Evolutionary conservation across 164 flowering plant species (phyloP).

Genomic region (Euptelea pleiosperma): DNA sequence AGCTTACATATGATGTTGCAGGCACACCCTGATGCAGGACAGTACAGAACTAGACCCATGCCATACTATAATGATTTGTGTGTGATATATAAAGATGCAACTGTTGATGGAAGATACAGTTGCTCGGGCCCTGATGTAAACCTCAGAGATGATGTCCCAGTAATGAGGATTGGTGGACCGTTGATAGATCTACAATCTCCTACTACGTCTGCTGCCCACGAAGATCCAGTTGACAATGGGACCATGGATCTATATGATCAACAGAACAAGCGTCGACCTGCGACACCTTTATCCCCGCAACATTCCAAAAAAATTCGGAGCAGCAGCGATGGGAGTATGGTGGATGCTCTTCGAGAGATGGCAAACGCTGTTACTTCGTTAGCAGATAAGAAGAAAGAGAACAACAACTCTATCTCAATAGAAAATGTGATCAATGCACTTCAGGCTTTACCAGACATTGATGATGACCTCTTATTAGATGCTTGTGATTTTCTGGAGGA

Average conservation of each 20-base stretch:
- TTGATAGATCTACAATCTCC: slow-evolving; percentile 19
- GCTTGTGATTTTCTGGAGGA: slow-evolving; percentile 65
- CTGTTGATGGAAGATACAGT: slow-evolving; percentile 26
- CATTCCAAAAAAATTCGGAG: slow-evolving; percentile 12
- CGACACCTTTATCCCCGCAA: slow-evolving; percentile 8
- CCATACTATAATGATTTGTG: slow-evolving; percentile 57
- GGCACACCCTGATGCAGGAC: slow-evolving; percentile 58
- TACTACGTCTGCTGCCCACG: slow-evolving; percentile 16
- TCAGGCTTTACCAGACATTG: slow-evolving; percentile 56
- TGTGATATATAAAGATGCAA: slow-evolving; percentile 35
- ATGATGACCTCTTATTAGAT: slow-evolving; percentile 59
- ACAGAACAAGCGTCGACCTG: slow-evolving; percentile 23
- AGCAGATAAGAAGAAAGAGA: slow-evolving; percentile 25
- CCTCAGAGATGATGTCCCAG: slow-evolving; percentile 13
- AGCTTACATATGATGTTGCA: slow-evolving; percentile 22
- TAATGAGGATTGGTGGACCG: not conserved
- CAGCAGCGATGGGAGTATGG: slow-evolving; percentile 23
- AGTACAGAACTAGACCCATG: slow-evolving; percentile 56
- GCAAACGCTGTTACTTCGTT: slow-evolving; percentile 31
- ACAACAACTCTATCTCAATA: slow-evolving; percentile 24
- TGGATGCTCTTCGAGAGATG: slow-evolving; percentile 27
- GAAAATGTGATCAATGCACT: slow-evolving; percentile 45
- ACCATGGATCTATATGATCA: no score
- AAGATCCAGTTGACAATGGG: slow-evolving; percentile 17
- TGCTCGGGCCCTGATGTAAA: slow-evolving; percentile 22